These are phyloP conservation scores for Cyberlindnera misumaiensis DNA, from an alignment of 805 yeast genomes.

Conservation along the genomic window DNA sequence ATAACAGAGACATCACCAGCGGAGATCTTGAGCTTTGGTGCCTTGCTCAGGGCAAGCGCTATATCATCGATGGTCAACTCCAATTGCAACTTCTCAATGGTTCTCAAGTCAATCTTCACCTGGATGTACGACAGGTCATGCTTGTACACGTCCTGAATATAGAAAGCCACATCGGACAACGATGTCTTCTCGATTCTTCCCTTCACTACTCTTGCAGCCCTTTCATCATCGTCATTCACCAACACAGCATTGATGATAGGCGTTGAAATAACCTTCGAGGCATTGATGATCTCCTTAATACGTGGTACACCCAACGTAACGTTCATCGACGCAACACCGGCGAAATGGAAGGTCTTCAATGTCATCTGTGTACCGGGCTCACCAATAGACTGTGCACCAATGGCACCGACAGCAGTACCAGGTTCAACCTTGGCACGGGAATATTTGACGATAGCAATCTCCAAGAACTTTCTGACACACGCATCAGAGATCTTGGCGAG, in stretches of 20 bases:
- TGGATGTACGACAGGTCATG: constrained; percentile 72
- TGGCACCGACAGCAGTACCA: constrained; percentile 98
- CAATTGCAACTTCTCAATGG: constrained; percentile 84
- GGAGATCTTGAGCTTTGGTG: constrained; percentile 84
- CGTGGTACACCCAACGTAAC: constrained; percentile 99
- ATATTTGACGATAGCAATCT: constrained; percentile 75
- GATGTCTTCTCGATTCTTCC: constrained; percentile 94
- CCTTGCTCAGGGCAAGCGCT: constrained; percentile 70
- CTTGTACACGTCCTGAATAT: constrained; percentile 89
- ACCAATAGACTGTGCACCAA: constrained; percentile 98
- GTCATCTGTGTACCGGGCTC: constrained; percentile 99
- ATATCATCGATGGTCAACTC: constrained; percentile 84
- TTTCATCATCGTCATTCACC: constrained; percentile 89
- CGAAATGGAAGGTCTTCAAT: constrained; percentile 92
- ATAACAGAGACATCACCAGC: constrained; percentile 62
- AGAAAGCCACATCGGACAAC: constrained; percentile 78
- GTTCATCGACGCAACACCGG: constrained; percentile 99
- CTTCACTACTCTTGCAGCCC: constrained; percentile 97
- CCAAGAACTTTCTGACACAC: constrained; percentile 59
- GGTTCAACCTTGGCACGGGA: constrained; percentile 92
- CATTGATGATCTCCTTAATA: constrained; percentile 96
- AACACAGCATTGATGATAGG: constrained; percentile 93
- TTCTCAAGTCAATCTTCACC: constrained; percentile 72
- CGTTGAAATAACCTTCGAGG: constrained; percentile 89
- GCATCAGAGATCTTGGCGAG: constrained; percentile 56